These are phyloP conservation scores for Aspergillus flavus DNA, from an alignment of 2,329 filamentous ascomycete genomes.

Conservation along the genomic window DNA sequence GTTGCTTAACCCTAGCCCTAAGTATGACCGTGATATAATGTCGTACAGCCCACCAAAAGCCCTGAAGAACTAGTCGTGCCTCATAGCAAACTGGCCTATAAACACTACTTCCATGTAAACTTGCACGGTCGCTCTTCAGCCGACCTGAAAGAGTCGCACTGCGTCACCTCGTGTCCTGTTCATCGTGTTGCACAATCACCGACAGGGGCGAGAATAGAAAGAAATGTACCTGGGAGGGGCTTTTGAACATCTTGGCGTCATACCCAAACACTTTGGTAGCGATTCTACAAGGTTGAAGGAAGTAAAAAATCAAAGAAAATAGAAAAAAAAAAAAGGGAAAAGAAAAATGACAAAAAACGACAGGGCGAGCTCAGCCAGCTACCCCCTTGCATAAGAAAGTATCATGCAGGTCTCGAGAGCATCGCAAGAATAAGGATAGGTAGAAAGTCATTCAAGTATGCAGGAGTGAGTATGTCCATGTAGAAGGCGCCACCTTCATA, in stretches of 20 bases:
- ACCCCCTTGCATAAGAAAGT: not conserved
- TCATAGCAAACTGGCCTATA: not conserved
- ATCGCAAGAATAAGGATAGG: not conserved
- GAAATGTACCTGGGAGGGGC: not conserved
- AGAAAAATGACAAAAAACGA: not conserved
- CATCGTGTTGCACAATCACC: not conserved
- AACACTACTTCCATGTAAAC: too few relatives aligned
- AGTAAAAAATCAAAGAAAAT: not conserved
- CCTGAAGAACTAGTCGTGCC: not conserved
- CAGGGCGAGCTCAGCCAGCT: not conserved
- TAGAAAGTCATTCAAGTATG: not conserved
- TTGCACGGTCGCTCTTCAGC: not conserved
- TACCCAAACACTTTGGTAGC: not conserved
- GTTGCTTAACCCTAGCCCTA: not conserved
- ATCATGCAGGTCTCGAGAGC: not conserved
- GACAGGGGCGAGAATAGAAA: not conserved
- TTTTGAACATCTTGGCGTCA: conserved; percentile 1
- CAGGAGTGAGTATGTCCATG: not conserved
- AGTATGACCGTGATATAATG: not conserved
- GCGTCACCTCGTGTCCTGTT: not conserved
- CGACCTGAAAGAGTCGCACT: not conserved
- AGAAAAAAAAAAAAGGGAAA: not conserved
- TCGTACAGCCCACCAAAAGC: not conserved
- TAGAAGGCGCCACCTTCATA: not conserved
- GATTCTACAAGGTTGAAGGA: too few relatives aligned